Base-by-base conservation (phyloP, 2,329 filamentous ascomycete genomes). In the Helotiales sp. region DNA sequence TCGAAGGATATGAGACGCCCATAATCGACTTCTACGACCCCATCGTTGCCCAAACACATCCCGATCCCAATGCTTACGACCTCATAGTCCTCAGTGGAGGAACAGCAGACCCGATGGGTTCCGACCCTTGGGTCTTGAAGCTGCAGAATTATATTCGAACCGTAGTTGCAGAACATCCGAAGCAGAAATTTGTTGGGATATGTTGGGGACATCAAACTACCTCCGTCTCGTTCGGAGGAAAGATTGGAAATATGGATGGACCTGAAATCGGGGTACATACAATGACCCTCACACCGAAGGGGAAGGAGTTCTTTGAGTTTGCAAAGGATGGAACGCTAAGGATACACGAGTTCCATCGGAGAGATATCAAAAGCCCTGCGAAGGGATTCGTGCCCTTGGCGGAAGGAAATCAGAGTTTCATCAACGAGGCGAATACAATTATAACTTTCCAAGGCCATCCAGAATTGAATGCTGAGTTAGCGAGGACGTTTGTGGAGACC, bases 191-290 rank as follows among this genome's bases (percentile, higher is more conserved):
- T 5, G 58, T 72, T 5, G 72, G 73, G 6, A 71, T 75, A n/a
- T 75, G 73, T 63, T 79, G 76, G 76, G 76, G 76, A 12, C 76
- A 79, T 63, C 76, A 79, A 64, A 76, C 74, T 8, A 73, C 77
- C 38, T 66, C 67, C 4, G 63, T 72, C 17, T 63, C 76, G 19
- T 75, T 77, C 56, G 74, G 74, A 4, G 76, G 73, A 1, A 66
- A 64, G 49, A 63, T 78, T 5, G 69, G 66, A n/a, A 71, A 73
- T 51, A 73, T 75, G 65, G 66, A 71, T 4, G 44, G 55, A n/a
- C 72, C 72, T 30, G 72, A 78, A 70, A 72, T 77, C 38, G 74
- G 73, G 8, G 72, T 75, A 2, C 71, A 67, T 13, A 68, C 70
- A 15, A 66, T 76, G 6, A 64, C 67, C 13, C 64, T 79, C 10